These are phyloP conservation scores for Articulospora tetracladia DNA, from an alignment of 495 filamentous ascomycete genomes.

Conservation along the genomic window DNA sequence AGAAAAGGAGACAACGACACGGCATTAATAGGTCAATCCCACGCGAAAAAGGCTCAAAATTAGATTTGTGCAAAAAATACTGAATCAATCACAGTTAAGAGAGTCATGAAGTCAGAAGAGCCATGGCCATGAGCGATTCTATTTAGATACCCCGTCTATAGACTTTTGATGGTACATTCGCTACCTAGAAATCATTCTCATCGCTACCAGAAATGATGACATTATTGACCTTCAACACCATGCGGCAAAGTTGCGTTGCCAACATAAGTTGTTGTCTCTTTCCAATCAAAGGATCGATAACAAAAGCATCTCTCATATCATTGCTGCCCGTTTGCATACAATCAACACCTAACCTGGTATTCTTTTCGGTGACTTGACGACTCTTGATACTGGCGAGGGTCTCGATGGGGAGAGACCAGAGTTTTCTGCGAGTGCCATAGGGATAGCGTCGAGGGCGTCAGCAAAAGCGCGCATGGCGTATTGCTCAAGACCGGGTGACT, in stretches of 20 bases:
- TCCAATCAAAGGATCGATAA: constrained; percentile 95
- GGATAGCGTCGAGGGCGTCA: constrained; percentile 89
- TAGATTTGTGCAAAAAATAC: neutral
- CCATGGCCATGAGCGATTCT: constrained; percentile 11
- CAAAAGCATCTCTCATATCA: constrained; percentile 95
- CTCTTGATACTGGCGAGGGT: constrained; percentile 93
- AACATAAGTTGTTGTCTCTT: constrained; percentile 96
- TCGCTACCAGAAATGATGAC: constrained; percentile 93
- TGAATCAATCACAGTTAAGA: neutral
- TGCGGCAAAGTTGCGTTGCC: constrained; percentile 95
- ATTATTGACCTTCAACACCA: constrained; percentile 98
- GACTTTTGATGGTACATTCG: constrained; percentile 25
- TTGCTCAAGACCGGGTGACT: constrained; percentile 94
- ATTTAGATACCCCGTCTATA: constrained; percentile 10
- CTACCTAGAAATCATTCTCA: constrained; percentile 80
- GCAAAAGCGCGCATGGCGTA: constrained; percentile 98
- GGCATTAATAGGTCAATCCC: too few relatives aligned
- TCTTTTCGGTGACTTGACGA: constrained; percentile 87
- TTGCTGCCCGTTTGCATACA: constrained; percentile 95
- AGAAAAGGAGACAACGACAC: too few relatives aligned
- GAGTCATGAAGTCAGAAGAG: neutral
- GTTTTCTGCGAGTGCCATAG: constrained; percentile 97
- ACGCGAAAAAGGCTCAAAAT: neutral
- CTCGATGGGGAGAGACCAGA: constrained; percentile 94
- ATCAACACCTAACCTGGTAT: constrained; percentile 85